phyloP scores from a whole-genome alignment of 805 yeast genomes.

The Hanseniaspora lachancei region DNA sequence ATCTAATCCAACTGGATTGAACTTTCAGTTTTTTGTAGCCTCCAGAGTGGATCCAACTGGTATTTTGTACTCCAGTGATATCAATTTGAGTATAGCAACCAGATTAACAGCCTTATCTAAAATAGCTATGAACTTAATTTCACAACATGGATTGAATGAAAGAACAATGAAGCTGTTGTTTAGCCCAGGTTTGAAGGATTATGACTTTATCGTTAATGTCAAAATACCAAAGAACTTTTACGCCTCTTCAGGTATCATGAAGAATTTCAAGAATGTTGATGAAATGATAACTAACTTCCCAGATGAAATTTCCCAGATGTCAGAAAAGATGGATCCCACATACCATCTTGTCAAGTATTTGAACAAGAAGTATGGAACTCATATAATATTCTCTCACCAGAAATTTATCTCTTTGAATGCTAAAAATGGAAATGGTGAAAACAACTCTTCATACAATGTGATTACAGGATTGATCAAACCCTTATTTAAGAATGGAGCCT shows the following conservation, averaged over 20 bases:
- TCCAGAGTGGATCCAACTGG: conserved; percentile 81
- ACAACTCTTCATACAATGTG: conserved; percentile 30
- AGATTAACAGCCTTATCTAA: conserved; percentile 79
- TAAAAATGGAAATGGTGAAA: conserved; percentile 34
- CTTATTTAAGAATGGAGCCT: conserved; percentile 38
- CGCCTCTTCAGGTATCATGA: conserved; percentile 41
- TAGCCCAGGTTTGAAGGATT: conserved; percentile 72
- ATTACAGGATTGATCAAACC: conserved; percentile 79
- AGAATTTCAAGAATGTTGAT: conserved; percentile 48
- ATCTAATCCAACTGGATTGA: conserved; percentile 69
- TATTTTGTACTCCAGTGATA: conserved; percentile 57
- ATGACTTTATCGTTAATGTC: conserved; percentile 62
- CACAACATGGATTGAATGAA: conserved; percentile 32
- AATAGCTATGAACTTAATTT: conserved; percentile 49
- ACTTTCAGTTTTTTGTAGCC: conserved; percentile 69
- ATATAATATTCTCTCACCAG: conserved; percentile 55
- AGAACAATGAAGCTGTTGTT: conserved; percentile 46
- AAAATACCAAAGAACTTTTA: conserved; percentile 34
- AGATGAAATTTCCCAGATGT: conserved; percentile 28
- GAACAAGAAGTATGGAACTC: conserved; percentile 48
- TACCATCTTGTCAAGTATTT: conserved; percentile 49
- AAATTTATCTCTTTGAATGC: conserved; percentile 40
- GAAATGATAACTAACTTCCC: conserved; percentile 26
- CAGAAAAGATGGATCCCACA: conserved; percentile 46
- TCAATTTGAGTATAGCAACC: conserved; percentile 64